Base-by-base conservation (phyloP, 176 grass and related monocot genomes). In the Elymus sibiricus region DNA sequence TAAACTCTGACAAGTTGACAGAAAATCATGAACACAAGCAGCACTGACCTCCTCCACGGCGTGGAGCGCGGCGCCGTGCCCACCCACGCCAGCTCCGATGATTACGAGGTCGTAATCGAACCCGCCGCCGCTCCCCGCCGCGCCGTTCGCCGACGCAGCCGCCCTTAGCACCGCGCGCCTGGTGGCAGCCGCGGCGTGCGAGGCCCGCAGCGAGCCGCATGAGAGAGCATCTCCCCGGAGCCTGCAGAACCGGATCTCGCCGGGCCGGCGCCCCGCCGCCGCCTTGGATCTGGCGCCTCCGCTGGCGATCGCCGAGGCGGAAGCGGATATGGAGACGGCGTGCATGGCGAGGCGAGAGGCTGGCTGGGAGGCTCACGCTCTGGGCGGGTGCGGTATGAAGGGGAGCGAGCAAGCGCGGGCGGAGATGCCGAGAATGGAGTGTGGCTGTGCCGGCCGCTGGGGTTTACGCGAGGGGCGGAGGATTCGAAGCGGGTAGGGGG, bases 61-160 rank as follows among this genome's bases (percentile, higher is more conserved):
- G 84, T 98, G 95, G 24, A 98, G 77, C 51, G 93, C 95, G 5
- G 91, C 95, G 9, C 93, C 95, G 71, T 98, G 93, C 0, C 95
- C 91, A 0, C 93, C 95, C 5, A 98, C 95, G 19, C 95, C 91
- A 17, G 93, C 93, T 62, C 93, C 93, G 77, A 94, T 95, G 82
- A 98, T 95, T 69, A 98, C 64, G 60, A 98, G 89, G 82, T 98
- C 95, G 75, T 98, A 94, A 28, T 98, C 93, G 61, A 95, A 95
- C 11, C 77, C 85, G 78, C 89, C 75, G 76, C 92, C 43, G 66
- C 85, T 73, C 34, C 39, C 79, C 21, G 39, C 70, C 1, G 78
- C 69, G 38, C 93, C 89, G 66, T 92, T 98, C 7, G 73, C 39
- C 47, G 71, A 24, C 24, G 80, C 86, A 6, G 87, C 81, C 4